Evolutionary conservation across 371 early-diverging fungal species (phyloP), one percentile per base, ranked within the genome.

Genomic region (Basidiobolus heterosporus): DNA sequence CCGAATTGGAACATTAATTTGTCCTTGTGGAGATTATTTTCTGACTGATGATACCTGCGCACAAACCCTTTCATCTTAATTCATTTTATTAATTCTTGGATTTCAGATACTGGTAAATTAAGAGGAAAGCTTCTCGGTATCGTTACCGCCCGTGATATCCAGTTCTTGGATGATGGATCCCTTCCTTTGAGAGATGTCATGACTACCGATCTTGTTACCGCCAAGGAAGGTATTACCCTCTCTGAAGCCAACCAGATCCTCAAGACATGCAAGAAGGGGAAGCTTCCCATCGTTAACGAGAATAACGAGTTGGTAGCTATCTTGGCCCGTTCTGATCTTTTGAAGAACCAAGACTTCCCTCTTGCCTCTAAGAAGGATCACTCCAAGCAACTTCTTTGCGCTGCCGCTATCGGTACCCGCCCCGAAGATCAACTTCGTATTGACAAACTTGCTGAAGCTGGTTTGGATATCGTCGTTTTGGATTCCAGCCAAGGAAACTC

Each of bases 401-500:
- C 88, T 59, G 96, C 96, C 43, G 93, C 96, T 57, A 75, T 92
- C 48, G 84, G 87, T 52, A 93, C 96, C 36, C 90, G 91, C 51
- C 75, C 74, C 9, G 92, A 86, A 50, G 96, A 95, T 67, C 74
- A 74, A 49, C 69, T 70, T 0, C 84, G 96, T 54, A 70, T 95
- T 39, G 67, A 60, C 23, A 74, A 81, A 37, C 72, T 95, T 43
- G 91, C 86, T 14, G 85, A 87, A 36, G 94, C 91, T 44, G 96
- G 96, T 21, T 65, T 95, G 22, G 96, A 95, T 61, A 79, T 93
- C 48, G 85, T 95, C 22, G 76, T 95, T 39, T 64, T 95, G 49
- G 96, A 95, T 61, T 88, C 88, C 20, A 78, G 80, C 49, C 94
- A 95, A 69, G 96, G 96, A 49, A 91, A 92, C 74, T 90, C 90